phyloP scores from a whole-genome alignment of 2,329 filamentous ascomycete genomes.

The Acrocalymma vagum region DNA sequence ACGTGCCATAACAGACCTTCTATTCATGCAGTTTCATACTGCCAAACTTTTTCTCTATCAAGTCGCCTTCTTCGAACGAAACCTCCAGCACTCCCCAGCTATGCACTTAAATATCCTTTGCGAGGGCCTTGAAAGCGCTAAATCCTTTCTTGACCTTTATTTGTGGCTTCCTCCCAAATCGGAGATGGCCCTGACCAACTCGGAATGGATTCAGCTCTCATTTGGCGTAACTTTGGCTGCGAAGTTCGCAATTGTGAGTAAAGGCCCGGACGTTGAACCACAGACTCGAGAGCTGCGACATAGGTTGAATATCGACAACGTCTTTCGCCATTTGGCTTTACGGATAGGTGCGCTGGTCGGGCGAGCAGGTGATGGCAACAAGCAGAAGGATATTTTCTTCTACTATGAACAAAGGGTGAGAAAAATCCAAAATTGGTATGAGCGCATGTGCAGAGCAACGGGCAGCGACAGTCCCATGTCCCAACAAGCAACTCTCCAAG shows the following conservation, averaged over 20 bases:
- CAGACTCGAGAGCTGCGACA: conserved; percentile 36
- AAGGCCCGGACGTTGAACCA: conserved; percentile 27
- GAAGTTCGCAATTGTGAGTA: conserved; percentile 39
- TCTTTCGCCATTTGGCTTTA: conserved; percentile 34
- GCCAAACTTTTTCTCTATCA: conserved; percentile 52
- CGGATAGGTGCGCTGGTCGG: conserved; percentile 37
- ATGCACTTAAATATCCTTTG: conserved; percentile 31
- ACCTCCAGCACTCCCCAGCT: conserved; percentile 35
- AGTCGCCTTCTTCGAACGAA: conserved; percentile 44
- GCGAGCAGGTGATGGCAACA: conserved; percentile 25
- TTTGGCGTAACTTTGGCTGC: conserved; percentile 43
- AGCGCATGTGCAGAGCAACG: conserved; percentile 32
- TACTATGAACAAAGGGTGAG: conserved; percentile 33
- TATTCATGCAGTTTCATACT: conserved; percentile 51
- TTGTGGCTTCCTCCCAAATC: conserved; percentile 43
- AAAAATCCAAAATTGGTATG: conserved; percentile 41
- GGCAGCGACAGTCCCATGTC: conserved; percentile 18
- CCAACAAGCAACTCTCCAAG: conserved; percentile 6
- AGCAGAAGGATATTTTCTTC: conserved; percentile 35
- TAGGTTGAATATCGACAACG: conserved; percentile 34
- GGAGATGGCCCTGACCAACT: conserved; percentile 49
- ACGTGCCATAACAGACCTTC: conserved; percentile 37
- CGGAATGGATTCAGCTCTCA: conserved; percentile 51
- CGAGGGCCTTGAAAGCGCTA: conserved; percentile 33
- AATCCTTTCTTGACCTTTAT: conserved; percentile 43